These are phyloP conservation scores for Nadsonia commutata DNA, from an alignment of 1,139 yeast genomes.

Conservation along the genomic window DNA sequence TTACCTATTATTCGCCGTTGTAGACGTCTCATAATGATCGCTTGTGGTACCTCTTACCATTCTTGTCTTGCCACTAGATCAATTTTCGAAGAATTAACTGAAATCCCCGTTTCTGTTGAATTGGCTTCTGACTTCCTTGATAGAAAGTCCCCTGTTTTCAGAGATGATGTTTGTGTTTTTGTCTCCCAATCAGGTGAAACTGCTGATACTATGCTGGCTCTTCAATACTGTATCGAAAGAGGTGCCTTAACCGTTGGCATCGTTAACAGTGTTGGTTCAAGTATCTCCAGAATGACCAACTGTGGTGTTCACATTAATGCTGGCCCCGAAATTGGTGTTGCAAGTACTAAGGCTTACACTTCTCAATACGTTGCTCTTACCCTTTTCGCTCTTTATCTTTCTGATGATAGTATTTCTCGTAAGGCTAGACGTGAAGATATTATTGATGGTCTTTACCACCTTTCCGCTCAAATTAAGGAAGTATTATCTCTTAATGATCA, in stretches of 20 bases:
- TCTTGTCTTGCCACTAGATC: slow-evolving; percentile 96
- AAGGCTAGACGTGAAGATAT: slow-evolving; percentile 67
- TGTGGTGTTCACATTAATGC: slow-evolving; percentile 99
- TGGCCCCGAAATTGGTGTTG: slow-evolving; percentile 99
- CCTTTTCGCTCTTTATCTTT: slow-evolving; percentile 86
- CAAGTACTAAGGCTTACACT: slow-evolving; percentile 98
- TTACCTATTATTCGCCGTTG: slow-evolving; percentile 85
- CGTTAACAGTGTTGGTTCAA: slow-evolving; percentile 88
- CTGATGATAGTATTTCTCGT: slow-evolving; percentile 79
- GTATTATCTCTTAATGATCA: slow-evolving; percentile 60
- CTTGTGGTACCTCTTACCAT: slow-evolving; percentile 98
- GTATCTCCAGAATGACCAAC: slow-evolving; percentile 88
- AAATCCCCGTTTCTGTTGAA: slow-evolving; percentile 91
- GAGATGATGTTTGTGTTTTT: slow-evolving; percentile 95
- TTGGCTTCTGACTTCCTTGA: slow-evolving; percentile 96
- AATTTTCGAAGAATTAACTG: slow-evolving; percentile 90
- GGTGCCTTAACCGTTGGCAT: slow-evolving; percentile 97
- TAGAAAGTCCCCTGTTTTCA: slow-evolving; percentile 86
- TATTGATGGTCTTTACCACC: slow-evolving; percentile 68
- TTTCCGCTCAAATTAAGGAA: slow-evolving; percentile 73
- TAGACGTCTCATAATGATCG: slow-evolving; percentile 93
- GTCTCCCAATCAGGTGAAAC: slow-evolving; percentile 99
- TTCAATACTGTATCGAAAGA: slow-evolving; percentile 90
- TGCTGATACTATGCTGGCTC: slow-evolving; percentile 94
- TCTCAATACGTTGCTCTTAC: slow-evolving; percentile 96